Evolutionary conservation across 352 stramenopile genomes (phyloP).

Genomic region (Phytopythium helicoides): DNA sequence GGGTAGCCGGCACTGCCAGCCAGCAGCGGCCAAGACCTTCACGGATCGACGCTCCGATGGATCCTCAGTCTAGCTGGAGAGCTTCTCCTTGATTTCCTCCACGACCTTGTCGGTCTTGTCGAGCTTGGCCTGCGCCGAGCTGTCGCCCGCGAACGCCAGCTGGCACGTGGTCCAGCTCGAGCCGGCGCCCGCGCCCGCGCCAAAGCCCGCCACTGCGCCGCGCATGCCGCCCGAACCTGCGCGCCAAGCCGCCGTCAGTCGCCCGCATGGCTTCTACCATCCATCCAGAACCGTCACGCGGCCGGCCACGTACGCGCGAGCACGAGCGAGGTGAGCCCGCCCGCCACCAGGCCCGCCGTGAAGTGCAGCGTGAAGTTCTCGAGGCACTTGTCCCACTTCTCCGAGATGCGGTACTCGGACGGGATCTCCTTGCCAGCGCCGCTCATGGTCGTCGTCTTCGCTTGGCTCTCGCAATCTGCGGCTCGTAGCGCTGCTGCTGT

Average conservation of each 20-base stretch:
- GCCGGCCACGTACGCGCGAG: constrained; percentile 70
- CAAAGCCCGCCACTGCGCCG: constrained; percentile 66
- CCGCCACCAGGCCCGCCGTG: constrained; percentile 71
- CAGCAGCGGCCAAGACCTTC: neutral
- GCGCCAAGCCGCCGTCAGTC: constrained; percentile 2
- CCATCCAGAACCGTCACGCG: no score
- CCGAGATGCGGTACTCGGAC: constrained; percentile 88
- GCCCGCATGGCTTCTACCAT: no score
- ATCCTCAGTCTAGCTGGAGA: constrained; percentile 24
- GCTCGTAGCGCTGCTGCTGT: neutral
- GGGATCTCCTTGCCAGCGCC: constrained; percentile 59
- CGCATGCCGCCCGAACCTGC: constrained; percentile 65
- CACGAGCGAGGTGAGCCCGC: constrained; percentile 79
- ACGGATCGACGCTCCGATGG: neutral
- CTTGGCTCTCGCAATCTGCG: neutral
- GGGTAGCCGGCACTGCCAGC: no score
- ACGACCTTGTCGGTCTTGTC: constrained; percentile 79
- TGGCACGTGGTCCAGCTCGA: constrained; percentile 87
- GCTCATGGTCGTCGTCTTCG: constrained; percentile 28
- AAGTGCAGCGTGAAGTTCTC: constrained; percentile 90
- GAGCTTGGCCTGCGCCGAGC: constrained; percentile 54
- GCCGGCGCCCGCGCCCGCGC: constrained; percentile 61
- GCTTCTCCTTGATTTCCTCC: constrained; percentile 67
- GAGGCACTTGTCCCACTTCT: constrained; percentile 90
- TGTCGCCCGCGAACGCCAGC: constrained; percentile 75